These are phyloP conservation scores for Fusarium robinianum DNA, from an alignment of 2,329 filamentous ascomycete genomes.

Conservation along the genomic window DNA sequence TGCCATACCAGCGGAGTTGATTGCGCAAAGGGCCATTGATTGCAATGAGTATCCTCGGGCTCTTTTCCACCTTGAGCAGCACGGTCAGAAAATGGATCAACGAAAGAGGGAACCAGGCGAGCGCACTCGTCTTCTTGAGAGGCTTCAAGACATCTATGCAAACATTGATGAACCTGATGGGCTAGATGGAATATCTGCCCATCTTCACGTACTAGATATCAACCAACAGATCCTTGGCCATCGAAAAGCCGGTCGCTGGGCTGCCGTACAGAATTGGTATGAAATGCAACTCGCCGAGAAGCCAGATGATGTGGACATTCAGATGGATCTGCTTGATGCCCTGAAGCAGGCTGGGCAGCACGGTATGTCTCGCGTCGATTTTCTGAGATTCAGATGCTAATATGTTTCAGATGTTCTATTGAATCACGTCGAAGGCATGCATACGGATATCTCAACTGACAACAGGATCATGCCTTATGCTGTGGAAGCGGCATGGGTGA, in stretches of 20 bases:
- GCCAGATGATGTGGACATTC: slow-evolving; percentile 75
- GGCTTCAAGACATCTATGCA: slow-evolving; percentile 90
- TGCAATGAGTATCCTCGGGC: slow-evolving; percentile 92
- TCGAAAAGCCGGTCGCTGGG: slow-evolving; percentile 90
- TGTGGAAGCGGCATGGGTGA: slow-evolving; percentile 90
- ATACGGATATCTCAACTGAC: slow-evolving; percentile 54
- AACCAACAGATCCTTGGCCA: slow-evolving; percentile 94
- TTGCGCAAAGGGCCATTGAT: slow-evolving; percentile 83
- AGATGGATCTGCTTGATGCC: slow-evolving; percentile 83
- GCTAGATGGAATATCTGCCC: slow-evolving; percentile 89
- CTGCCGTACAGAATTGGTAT: slow-evolving; percentile 96
- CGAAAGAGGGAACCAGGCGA: slow-evolving; percentile 54
- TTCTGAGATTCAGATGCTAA: too few relatives aligned
- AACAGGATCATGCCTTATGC: slow-evolving; percentile 78
- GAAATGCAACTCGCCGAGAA: slow-evolving; percentile 83
- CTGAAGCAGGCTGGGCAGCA: slow-evolving; percentile 95
- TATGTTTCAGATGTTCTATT: slow-evolving; percentile 71
- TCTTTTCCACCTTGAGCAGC: slow-evolving; percentile 92
- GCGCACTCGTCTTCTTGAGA: slow-evolving; percentile 70
- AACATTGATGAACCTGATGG: slow-evolving; percentile 98
- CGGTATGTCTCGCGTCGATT: too few relatives aligned
- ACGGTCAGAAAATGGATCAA: slow-evolving; percentile 63
- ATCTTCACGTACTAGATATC: slow-evolving; percentile 83
- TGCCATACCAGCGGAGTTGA: slow-evolving; percentile 73
- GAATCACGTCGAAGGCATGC: slow-evolving; percentile 82